Base-by-base conservation (phyloP, 176 grass and related monocot species). In the Phyllostachys edulis region DNA sequence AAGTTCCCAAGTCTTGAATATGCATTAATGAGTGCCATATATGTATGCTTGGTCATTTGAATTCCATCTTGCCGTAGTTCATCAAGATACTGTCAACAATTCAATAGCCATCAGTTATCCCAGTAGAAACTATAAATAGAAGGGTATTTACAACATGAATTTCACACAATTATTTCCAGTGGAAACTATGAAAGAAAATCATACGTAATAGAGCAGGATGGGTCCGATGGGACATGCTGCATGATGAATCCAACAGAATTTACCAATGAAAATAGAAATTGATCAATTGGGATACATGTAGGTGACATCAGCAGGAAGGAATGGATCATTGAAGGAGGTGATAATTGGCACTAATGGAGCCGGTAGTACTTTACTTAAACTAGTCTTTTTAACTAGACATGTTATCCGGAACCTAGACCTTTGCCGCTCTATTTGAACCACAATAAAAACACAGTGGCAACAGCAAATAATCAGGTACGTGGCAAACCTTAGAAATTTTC, bases 1-100 rank as follows among this genome's bases (percentile, higher is more conserved):
- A 93, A 98, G 41, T 90, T 87, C 63, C 91, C 89, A 87, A 89
- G 88, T 76, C 94, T 95, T 90, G 89, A 60, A 77, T 92, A 95
- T 67, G 93, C 96, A 59, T 87, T 75, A 87, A 95, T 86, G 50
- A 95, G 85, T 67, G 92, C 75, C 83, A 92, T 91, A 74, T 87
- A 93, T 87, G 88, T 73, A 64, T 88, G 84, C 85, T 79, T 95
- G 18, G 96, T 90, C 80, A 89, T 84, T 82, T 59, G 66, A 81
- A 98, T 41, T 79, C 87, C 93, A 63, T 79, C 91, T 86, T 77
- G 76, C 18, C 18, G 68, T 90, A 52, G 66, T 90, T 93, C 67
- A 40, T 98, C 85, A 63, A 17, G 41, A 70, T 98, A 98, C 96
- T 98, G 90, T 80, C 81, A 93, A 38, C 11, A 76, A 66, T 85